A percentile compares a stretch with the other conserved stretches of the same genome.
Conservation (phyloP, 2,329 filamentous ascomycete species). For the Fusarium fujikuroi region DNA sequence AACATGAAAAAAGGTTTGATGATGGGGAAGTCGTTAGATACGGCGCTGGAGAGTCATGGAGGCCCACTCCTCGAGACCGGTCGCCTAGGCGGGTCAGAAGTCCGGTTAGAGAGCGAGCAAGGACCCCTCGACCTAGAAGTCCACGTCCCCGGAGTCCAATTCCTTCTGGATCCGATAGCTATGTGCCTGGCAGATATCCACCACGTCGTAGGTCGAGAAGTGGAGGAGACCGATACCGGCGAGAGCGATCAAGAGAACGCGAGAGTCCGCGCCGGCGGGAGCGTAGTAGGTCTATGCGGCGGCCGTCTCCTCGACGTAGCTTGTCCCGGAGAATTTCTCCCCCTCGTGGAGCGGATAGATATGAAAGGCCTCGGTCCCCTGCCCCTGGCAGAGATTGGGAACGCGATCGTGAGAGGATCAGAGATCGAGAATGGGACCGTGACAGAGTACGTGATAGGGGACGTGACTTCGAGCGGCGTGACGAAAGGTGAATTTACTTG, state of each 20-base stretch:
- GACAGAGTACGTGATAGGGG: slow-evolving; percentile 48
- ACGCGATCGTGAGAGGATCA: slow-evolving; percentile 46
- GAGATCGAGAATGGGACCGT: slow-evolving; percentile 47
- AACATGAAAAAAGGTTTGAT: slow-evolving; percentile 59
- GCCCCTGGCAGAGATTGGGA: slow-evolving; percentile 52
- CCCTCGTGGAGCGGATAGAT: slow-evolving; percentile 50
- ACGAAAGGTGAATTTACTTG: slow-evolving; percentile 51
- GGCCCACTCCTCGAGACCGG: slow-evolving; percentile 64
- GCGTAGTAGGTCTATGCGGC: slow-evolving; percentile 51
- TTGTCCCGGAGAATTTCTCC: slow-evolving; percentile 51
- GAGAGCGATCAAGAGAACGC: slow-evolving; percentile 55
- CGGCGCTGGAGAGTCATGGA: slow-evolving; percentile 70
- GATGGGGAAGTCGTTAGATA: slow-evolving; percentile 71
- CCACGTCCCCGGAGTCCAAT: slow-evolving; percentile 52
- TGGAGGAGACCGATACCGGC: slow-evolving; percentile 54
- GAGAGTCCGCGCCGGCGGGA: slow-evolving; percentile 53
- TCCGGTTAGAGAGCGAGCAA: slow-evolving; percentile 46
- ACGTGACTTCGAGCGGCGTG: slow-evolving; percentile 54
- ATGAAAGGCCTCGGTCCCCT: slow-evolving; percentile 53
- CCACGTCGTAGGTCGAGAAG: slow-evolving; percentile 56
- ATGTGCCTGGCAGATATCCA: slow-evolving; percentile 57
- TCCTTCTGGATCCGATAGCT: slow-evolving; percentile 56
- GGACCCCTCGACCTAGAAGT: slow-evolving; percentile 54
- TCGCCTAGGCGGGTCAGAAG: slow-evolving; percentile 54
- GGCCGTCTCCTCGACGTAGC: slow-evolving; percentile 54